Evolutionary conservation across 305 asterid genomes (phyloP).

Genomic region (Nicotiana rustica): DNA sequence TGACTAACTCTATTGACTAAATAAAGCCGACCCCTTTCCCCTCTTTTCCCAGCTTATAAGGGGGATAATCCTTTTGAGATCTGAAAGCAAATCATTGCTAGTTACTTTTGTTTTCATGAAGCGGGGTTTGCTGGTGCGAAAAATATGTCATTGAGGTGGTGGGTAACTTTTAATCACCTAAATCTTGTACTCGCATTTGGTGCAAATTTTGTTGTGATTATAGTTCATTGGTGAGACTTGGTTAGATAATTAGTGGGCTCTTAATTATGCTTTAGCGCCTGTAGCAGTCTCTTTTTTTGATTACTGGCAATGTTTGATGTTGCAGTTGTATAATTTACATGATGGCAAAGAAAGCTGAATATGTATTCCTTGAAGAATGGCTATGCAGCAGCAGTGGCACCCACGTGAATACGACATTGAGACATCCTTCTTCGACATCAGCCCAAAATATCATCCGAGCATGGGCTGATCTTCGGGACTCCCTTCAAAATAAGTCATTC

Average conservation of each 20-base stretch:
- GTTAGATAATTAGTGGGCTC: background rate
- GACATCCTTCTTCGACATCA: constrained; percentile 55
- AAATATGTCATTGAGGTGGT: constrained; percentile 21
- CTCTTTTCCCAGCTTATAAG: constrained; percentile 4
- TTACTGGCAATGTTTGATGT: constrained; percentile 28
- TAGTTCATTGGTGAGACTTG: constrained; percentile 22
- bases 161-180: background rate
- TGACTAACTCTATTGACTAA: background rate
- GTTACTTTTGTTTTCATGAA: constrained; percentile 10
- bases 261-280: background rate
- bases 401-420: constrained; percentile 45
- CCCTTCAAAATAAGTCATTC: constrained; percentile 60
- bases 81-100: constrained; percentile 16
- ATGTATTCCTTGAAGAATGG: constrained; percentile 88
- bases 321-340: constrained; percentile 45
- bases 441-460: constrained; percentile 86
- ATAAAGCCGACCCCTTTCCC: background rate
- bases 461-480: constrained; percentile 87
- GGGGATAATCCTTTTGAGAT: background rate
- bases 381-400: constrained; percentile 48
- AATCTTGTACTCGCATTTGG: background rate
- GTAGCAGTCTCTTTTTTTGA: background rate
- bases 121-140: background rate
- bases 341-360: constrained; percentile 70
- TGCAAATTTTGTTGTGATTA: background rate